Evolutionary conservation across 306 rosid genomes (phyloP).

Genomic region (Trifolium pratense): DNA sequence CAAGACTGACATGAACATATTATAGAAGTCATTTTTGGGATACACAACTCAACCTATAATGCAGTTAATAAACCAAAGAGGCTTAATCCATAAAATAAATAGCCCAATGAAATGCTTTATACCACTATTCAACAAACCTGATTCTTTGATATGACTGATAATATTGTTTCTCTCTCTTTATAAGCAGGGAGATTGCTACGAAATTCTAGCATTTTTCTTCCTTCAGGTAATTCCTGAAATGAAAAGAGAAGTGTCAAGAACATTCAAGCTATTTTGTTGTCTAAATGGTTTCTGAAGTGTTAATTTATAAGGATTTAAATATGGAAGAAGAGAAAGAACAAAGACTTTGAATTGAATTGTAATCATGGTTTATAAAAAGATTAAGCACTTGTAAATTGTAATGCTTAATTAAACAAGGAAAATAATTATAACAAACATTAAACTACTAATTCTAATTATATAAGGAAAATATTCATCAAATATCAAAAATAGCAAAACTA

Average conservation of each 20-base stretch:
- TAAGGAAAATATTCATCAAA: constrained; percentile 10
- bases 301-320: background rate
- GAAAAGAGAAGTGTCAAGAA: constrained; percentile 37
- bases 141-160: constrained; percentile 68
- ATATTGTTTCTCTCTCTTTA: constrained; percentile 77
- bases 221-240: constrained; percentile 77
- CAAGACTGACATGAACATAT: constrained; percentile 21
- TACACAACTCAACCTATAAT: constrained; percentile 21
- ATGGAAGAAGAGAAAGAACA: background rate
- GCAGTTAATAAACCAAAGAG: constrained; percentile 20
- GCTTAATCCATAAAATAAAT: constrained; percentile 29
- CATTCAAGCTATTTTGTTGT: constrained; percentile 36
- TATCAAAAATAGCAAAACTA: background rate
- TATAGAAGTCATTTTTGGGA: constrained; percentile 5
- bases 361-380: background rate
- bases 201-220: constrained; percentile 76
- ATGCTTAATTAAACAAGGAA: background rate
- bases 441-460: background rate
- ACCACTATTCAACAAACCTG: constrained; percentile 63
- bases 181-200: constrained; percentile 86
- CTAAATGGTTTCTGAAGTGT: constrained; percentile 29
- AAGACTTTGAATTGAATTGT: constrained; percentile 4
- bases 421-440: background rate
- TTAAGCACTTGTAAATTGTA: background rate
- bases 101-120: constrained; percentile 24